Conservation (phyloP, 1,139 yeast species). For the Protomyces pachydermus region DNA sequence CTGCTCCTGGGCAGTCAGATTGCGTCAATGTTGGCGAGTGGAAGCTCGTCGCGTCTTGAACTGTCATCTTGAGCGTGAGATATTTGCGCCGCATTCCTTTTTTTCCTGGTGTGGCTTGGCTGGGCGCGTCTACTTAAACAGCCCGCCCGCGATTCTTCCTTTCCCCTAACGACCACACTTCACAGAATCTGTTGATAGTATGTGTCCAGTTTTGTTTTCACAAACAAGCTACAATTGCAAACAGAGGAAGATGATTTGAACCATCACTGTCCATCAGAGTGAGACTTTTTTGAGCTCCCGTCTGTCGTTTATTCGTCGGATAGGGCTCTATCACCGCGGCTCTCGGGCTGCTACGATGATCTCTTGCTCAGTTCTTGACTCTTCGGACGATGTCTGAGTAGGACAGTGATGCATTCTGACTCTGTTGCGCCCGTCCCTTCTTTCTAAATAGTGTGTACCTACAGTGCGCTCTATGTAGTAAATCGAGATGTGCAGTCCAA, state of each 20-base stretch:
- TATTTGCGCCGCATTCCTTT: not conserved
- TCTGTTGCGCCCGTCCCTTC: not conserved
- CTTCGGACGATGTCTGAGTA: constrained; percentile 2
- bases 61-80: not conserved
- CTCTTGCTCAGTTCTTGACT: constrained; percentile 2
- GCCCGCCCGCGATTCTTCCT: not conserved
- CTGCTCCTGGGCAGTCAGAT: not conserved
- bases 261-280: constrained; percentile 3
- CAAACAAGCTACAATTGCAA: constrained; percentile 1
- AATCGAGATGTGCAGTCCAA: not conserved
- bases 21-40: not conserved
- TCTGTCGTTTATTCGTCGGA: not conserved
- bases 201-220: constrained; percentile 2
- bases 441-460: not conserved
- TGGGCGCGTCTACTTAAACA: not conserved
- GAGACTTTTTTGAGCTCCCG: not conserved
- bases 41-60: no score
- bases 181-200: constrained; percentile 1
- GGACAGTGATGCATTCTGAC: constrained; percentile 3
- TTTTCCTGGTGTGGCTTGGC: not conserved
- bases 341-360: not conserved
- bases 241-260: constrained; percentile 1
- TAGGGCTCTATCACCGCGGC: not conserved
- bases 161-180: not conserved
- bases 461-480: not conserved